These are phyloP conservation scores for Cyclotella choctawhatcheeana DNA, from an alignment of 108 stramenopile species.

Conservation along the genomic window DNA sequence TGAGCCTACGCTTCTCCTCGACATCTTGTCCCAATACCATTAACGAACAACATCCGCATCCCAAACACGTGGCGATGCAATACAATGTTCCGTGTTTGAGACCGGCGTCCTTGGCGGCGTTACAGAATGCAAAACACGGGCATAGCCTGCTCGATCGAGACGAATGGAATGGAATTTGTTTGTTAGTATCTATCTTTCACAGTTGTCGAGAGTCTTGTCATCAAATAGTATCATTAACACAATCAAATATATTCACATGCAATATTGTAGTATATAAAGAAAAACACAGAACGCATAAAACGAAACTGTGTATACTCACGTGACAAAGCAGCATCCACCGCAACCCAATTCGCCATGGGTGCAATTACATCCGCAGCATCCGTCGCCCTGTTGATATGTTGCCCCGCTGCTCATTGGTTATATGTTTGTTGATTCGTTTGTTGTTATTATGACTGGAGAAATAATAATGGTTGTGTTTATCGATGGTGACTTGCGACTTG, in stretches of 20 bases:
- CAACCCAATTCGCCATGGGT: conserved; percentile 10
- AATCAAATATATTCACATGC: not conserved
- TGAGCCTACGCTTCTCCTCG: conserved; percentile 27
- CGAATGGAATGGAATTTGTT: not conserved
- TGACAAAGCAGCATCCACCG: conserved; percentile 10
- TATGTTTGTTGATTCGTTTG: too few species aligned
- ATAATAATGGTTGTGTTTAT: too few species aligned
- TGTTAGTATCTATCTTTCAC: too few species aligned
- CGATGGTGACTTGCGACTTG: too few species aligned
- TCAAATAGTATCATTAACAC: too few species aligned
- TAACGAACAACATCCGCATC: conserved; percentile 21
- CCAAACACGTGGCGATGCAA: conserved; percentile 4
- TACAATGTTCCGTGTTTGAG: conserved; percentile 13
- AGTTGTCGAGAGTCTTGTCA: too few species aligned
- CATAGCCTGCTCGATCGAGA: conserved; percentile 5
- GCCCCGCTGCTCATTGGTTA: not conserved
- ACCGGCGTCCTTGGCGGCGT: conserved; percentile 15
- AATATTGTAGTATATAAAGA: not conserved
- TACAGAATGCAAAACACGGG: conserved; percentile 29
- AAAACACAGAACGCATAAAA: not conserved
- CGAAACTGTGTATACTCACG: conserved; percentile 7
- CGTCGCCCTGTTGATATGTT: conserved; percentile 28
- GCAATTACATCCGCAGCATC: conserved; percentile 24
- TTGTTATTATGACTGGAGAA: too few species aligned
- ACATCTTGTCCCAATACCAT: conserved; percentile 23